These are phyloP conservation scores for Clathrus columnatus DNA, from an alignment of 768 basidiomycete genomes.

Conservation along the genomic window DNA sequence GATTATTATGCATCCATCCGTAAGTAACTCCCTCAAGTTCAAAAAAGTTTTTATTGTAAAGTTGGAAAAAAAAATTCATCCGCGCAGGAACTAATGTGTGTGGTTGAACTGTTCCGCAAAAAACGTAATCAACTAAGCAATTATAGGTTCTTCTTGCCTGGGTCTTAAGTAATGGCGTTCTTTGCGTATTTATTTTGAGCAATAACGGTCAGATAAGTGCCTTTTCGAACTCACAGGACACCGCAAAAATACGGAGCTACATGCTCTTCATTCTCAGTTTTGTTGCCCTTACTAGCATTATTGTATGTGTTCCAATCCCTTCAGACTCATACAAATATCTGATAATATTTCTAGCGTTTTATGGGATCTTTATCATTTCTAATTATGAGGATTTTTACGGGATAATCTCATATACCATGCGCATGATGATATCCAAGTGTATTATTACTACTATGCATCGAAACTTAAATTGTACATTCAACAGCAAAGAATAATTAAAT, in stretches of 20 bases:
- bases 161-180: conserved; percentile 42
- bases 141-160: background rate
- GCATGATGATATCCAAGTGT: background rate
- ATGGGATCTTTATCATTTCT: conserved; percentile 6
- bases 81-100: conserved; percentile 8
- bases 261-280: conserved; percentile 74
- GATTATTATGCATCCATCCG: conserved; percentile 86
- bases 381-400: conserved; percentile 11
- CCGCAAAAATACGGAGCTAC: conserved; percentile 56
- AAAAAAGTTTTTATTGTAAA: background rate
- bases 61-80: background rate
- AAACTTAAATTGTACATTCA: background rate
- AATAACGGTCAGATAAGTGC: conserved; percentile 51
- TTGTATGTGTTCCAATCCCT: conserved; percentile 17
- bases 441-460: background rate
- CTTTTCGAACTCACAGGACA: conserved; percentile 43
- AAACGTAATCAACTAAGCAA: conserved; percentile 31
- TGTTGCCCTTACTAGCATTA: conserved; percentile 67
- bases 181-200: conserved; percentile 61
- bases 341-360: conserved; percentile 2
- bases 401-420: background rate
- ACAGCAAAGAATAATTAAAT: background rate
- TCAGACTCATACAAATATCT: background rate
- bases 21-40: conserved; percentile 20
- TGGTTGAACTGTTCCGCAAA: background rate